Evolutionary conservation across 208 protist genomes (phyloP), one percentile per base, ranked within the genome.

Genomic region (Acanthamoeba royreba): DNA sequence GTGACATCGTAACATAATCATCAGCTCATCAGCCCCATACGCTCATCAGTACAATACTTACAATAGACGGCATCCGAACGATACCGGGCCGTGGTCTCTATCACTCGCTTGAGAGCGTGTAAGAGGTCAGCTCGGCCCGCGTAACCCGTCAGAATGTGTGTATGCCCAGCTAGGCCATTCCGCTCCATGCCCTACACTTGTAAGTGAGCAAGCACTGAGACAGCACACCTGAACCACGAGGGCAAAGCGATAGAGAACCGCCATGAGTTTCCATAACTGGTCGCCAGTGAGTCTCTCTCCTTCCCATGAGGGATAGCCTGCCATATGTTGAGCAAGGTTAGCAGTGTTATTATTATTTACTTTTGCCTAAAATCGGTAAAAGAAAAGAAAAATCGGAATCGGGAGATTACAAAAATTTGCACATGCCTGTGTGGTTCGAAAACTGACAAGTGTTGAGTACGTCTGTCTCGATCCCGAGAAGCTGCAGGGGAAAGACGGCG

Each of bases 381-480:
- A 77, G 35, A 43, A n/a, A n/a, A n/a, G n/a, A n/a, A n/a, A n/a
- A n/a, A n/a, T n/a, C n/a, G n/a, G n/a, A n/a, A n/a, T n/a, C n/a
- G n/a, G n/a, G n/a, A n/a, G n/a, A n/a, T n/a, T n/a, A n/a, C n/a
- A n/a, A n/a, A n/a, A n/a, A n/a, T n/a, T n/a, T n/a, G n/a, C n/a
- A 11, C 15, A 17, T 77, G 35, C 63, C 63, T 61, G 98, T 98
- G 97, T 99, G 98, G 93, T 99, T 99, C 17, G 97, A 98, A 28
- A 99, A 96, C 94, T 98, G 98, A 1, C 99, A 98, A 7, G 98
- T 98, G 96, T 99, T 99, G 40, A 99, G 96, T 47, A 96, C 96
- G 93, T 99, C 98, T 38, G 99, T 98, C 43, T 99, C 98, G 83
- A 99, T 97, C 31, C 98, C 98, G 72, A 99, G 96, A 1, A 99